Conservation (phyloP, 768 basidiomycete species). For the Mycena rebaudengoi region DNA sequence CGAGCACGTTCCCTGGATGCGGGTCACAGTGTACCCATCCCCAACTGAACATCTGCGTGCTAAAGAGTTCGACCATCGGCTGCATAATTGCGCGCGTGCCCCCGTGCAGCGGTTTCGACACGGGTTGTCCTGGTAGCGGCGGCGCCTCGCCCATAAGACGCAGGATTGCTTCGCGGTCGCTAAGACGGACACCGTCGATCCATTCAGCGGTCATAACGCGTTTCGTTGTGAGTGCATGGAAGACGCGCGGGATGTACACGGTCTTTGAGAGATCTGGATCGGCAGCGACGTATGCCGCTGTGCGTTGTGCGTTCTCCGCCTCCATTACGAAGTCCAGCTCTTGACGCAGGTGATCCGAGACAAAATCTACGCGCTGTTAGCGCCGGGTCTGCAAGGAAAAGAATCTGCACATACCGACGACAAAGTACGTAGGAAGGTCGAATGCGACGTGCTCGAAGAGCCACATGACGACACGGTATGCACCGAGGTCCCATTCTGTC, state of each 20-base stretch:
- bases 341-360: constrained; percentile 81
- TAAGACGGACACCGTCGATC: constrained; percentile 81
- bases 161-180: constrained; percentile 65
- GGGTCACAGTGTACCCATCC: constrained; percentile 88
- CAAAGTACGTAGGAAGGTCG: constrained; percentile 85
- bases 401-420: constrained; percentile 61
- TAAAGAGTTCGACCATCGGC: constrained; percentile 87
- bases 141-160: constrained; percentile 63
- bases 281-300: constrained; percentile 69
- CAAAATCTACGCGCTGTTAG: constrained; percentile 54
- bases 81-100: constrained; percentile 78
- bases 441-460: constrained; percentile 83
- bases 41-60: constrained; percentile 91
- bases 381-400: not conserved
- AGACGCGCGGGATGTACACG: constrained; percentile 83
- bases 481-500: constrained; percentile 84
- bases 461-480: constrained; percentile 80
- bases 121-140: constrained; percentile 40
- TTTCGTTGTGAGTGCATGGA: constrained; percentile 75
- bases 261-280: constrained; percentile 76
- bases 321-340: constrained; percentile 88
- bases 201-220: constrained; percentile 87
- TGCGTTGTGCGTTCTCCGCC: constrained; percentile 77
- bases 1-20: constrained; percentile 82
- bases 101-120: constrained; percentile 67